Evolutionary conservation across 1,284 basidiomycete species (phyloP), one percentile per base, ranked within the genome.

Genomic region (Schizophyllum amplum): DNA sequence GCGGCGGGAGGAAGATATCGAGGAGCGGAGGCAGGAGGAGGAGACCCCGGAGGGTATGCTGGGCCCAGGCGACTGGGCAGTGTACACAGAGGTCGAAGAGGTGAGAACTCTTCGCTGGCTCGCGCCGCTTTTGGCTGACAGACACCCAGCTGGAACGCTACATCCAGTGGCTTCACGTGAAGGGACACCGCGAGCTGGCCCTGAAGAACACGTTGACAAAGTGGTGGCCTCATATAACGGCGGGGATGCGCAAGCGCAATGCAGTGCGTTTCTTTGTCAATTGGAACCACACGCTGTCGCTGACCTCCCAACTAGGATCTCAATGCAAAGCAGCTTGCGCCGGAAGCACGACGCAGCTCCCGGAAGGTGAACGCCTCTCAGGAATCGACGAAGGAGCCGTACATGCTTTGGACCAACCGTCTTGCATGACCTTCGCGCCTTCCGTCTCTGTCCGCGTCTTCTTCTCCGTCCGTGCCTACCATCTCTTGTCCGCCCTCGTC

Each of bases 111-210:
- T 27, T 56, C 5, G n/a, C 46, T 47, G 52, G 49, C 57, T 21
- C 27, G 5, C 9, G 6, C 54, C 47, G 53, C 23, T 20, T 24
- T 20, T n/a, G 26, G 24, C 60, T 61, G n/a, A 63, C 54, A 60
- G 23, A 54, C 55, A 55, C 56, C 42, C 67, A 95, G 90, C 71
- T 97, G 57, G 86, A 92, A 51, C 83, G 86, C 61, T 90, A 94
- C 63, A 71, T 92, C 52, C 80, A 84, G 2, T 98, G 95, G 95
- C 77, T 99, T 21, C 95, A 98, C 67, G 79, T 86, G 22, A 94
- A 94, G 71, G 97, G 96, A 5, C 81, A 87, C 53, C 85, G 95
- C 52, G 96, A 98, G 70, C 73, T 87, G 48, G 85, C 87, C 27
- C 79, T 98, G 55, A 90, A 92, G 71, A 87, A 86, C 57, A 72